Percentiles rank a stretch among this genome's conserved stretches.
These are phyloP conservation scores for Curvularia sp. DNA, from an alignment of 2,329 filamentous ascomycete species.

Conservation along the genomic window DNA sequence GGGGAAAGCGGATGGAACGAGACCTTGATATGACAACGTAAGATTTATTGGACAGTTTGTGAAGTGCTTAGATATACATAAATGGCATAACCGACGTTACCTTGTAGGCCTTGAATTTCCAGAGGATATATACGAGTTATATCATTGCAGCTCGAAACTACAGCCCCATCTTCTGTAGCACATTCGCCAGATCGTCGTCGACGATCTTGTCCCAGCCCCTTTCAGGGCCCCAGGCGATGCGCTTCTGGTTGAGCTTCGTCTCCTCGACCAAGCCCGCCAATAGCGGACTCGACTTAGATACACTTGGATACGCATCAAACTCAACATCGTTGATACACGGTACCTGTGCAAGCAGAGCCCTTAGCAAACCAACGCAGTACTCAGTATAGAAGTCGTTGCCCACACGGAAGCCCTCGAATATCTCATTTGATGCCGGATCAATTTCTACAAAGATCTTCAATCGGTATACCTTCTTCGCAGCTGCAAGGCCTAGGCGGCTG, in stretches of 20 bases:
- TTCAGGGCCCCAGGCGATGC: conserved; percentile 71
- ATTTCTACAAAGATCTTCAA: conserved; percentile 74
- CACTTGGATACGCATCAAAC: conserved; percentile 73
- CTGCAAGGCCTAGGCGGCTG: conserved; percentile 66
- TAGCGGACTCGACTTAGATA: conserved; percentile 70
- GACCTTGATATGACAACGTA: not conserved
- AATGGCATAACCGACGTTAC: not conserved
- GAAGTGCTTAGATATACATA: not conserved
- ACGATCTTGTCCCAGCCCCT: conserved; percentile 65
- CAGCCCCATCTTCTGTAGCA: conserved; percentile 38
- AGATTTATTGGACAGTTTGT: not conserved
- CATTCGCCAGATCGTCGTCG: conserved; percentile 38
- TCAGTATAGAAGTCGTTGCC: conserved; percentile 73
- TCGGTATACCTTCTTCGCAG: conserved; percentile 66
- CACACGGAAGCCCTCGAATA: conserved; percentile 72
- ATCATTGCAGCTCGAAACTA: not conserved
- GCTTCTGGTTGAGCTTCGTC: conserved; percentile 58
- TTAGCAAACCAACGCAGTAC: conserved; percentile 67
- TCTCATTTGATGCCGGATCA: conserved; percentile 69
- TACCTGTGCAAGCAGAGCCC: conserved; percentile 63
- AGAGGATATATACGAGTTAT: not conserved
- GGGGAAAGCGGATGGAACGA: not conserved
- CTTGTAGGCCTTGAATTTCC: too few species aligned
- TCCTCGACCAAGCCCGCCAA: conserved; percentile 67
- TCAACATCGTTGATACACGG: conserved; percentile 66